phyloP scores from a whole-genome alignment of 371 early-diverging fungal genomes.

The Haplosporangium sp. region DNA sequence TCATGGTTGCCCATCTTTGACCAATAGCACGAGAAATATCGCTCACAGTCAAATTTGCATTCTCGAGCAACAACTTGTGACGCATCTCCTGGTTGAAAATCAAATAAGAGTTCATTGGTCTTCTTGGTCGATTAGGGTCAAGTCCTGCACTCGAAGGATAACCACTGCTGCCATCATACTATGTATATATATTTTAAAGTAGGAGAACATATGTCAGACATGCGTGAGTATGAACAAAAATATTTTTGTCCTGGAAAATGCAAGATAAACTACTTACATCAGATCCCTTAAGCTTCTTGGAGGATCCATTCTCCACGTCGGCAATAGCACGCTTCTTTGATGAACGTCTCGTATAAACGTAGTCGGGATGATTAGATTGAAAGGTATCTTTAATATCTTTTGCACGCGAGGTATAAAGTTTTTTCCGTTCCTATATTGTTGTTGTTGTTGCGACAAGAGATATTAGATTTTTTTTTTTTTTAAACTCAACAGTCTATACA shows the following conservation, averaged over 20 bases:
- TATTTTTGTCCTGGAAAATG: too few relatives aligned
- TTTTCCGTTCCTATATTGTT: constrained; percentile 43
- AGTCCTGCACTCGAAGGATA: constrained; percentile 21
- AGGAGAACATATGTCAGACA: too few relatives aligned
- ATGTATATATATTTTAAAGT: neutral
- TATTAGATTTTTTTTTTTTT: too few relatives aligned
- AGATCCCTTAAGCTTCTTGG: constrained; percentile 31
- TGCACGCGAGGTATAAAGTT: constrained; percentile 58
- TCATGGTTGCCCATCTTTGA: constrained; percentile 63
- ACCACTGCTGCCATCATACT: constrained; percentile 7
- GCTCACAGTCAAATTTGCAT: constrained; percentile 67
- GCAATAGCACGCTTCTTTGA: constrained; percentile 41
- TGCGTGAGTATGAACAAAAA: too few relatives aligned
- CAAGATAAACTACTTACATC: constrained; percentile 9
- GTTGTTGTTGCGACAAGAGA: too few relatives aligned
- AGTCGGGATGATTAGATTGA: constrained; percentile 59
- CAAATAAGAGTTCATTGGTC: constrained; percentile 77
- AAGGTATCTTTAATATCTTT: constrained; percentile 65
- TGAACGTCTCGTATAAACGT: constrained; percentile 61
- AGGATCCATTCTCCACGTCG: constrained; percentile 28
- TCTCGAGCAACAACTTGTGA: constrained; percentile 64
- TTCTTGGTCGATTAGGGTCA: constrained; percentile 63
- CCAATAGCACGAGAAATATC: constrained; percentile 73
- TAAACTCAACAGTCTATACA: neutral
- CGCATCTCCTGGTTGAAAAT: constrained; percentile 74